phyloP scores from a whole-genome alignment of 768 basidiomycete genomes.

The Mycena filopes region DNA sequence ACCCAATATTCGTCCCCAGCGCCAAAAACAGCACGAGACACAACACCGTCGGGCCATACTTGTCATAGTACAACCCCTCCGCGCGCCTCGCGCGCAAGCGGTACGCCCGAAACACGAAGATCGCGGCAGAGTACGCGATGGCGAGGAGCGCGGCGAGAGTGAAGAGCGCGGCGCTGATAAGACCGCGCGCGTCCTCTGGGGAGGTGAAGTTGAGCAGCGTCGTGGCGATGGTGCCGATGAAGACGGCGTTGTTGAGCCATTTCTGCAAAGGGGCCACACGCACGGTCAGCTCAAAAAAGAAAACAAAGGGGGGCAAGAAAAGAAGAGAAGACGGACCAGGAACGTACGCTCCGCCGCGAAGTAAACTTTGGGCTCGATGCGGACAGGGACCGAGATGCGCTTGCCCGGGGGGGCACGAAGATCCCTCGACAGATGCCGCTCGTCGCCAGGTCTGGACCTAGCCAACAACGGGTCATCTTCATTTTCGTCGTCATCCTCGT shows the following conservation, averaged over 20 bases:
- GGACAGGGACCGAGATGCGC: conserved; percentile 91
- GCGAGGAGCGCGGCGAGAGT: conserved; percentile 89
- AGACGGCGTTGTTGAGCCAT: conserved; percentile 90
- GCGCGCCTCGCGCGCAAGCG: conserved; percentile 77
- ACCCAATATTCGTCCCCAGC: conserved; percentile 77
- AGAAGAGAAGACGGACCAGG: conserved; percentile 67
- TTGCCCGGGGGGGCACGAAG: conserved; percentile 81
- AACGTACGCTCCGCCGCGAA: conserved; percentile 97
- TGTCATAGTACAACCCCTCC: conserved; percentile 89
- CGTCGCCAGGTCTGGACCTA: conserved; percentile 63
- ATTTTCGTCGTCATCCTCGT: conserved; percentile 37
- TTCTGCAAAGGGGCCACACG: conserved; percentile 62
- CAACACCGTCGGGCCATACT: conserved; percentile 84
- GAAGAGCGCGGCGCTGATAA: conserved; percentile 90
- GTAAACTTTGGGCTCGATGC: conserved; percentile 98
- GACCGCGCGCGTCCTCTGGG: conserved; percentile 75
- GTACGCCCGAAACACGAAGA: conserved; percentile 82
- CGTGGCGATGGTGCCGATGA: conserved; percentile 91
- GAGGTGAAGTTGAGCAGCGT: conserved; percentile 88
- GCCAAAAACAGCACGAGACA: conserved; percentile 77
- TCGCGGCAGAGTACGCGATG: conserved; percentile 85
- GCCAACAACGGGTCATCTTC: conserved; percentile 67
- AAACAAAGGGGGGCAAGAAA: conserved; percentile 3
- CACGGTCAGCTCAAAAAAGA: conserved; percentile 15
- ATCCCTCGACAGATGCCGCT: conserved; percentile 25